A percentile compares a stretch with the other conserved stretches of the same genome.
Evolutionary conservation across 345 rosid species (phyloP).

Genomic region (Acer negundo): DNA sequence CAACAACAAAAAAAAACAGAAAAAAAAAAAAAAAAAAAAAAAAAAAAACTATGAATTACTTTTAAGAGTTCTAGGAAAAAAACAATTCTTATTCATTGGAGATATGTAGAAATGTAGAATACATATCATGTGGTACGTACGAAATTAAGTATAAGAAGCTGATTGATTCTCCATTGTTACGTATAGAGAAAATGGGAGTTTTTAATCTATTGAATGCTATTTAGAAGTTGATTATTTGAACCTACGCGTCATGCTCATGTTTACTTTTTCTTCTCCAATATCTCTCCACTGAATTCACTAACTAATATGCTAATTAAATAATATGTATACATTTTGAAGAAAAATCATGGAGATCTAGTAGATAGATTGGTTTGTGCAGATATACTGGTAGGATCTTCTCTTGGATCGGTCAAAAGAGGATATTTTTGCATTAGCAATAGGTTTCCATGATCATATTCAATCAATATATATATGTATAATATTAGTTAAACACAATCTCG

Average conservation of each 20-base stretch:
- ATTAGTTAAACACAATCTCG: neutral
- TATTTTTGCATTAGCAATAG: neutral
- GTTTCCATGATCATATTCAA: neutral
- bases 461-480: neutral
- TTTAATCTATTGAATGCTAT: too few species aligned
- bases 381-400: slow-evolving; percentile 4
- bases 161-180: too few species aligned
- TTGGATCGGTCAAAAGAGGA: neutral
- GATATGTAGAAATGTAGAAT: neutral
- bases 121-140: too few species aligned
- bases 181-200: too few species aligned
- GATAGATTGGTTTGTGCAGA: neutral
- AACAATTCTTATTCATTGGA: neutral
- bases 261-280: neutral
- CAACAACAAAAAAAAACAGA: too few species aligned
- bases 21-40: too few species aligned
- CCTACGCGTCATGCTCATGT: slow-evolving; percentile 11
- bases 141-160: too few species aligned
- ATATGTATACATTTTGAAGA: too few species aligned
- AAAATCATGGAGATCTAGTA: neutral
- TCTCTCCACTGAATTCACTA: neutral
- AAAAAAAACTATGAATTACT: neutral
- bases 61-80: neutral
- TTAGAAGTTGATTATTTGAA: neutral
- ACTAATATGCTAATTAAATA: neutral